Conservation (phyloP, 148 eudicot genomes). For the Rhododendron mucronatum region DNA sequence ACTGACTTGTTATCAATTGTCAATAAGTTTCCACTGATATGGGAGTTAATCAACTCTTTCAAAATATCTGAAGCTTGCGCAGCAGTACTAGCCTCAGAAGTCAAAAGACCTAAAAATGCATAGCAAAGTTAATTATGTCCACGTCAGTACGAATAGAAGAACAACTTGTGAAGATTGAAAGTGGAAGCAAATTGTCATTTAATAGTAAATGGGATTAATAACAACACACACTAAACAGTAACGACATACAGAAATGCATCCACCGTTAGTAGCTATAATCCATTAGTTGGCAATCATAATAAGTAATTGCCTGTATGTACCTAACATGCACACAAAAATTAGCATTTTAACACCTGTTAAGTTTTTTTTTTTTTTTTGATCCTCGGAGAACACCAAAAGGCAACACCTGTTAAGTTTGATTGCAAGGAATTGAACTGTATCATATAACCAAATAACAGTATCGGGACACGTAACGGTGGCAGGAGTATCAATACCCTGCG, state of each 20-base stretch:
- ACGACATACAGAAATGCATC: neutral
- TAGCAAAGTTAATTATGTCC: neutral
- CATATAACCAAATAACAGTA: neutral
- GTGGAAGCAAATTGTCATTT: neutral
- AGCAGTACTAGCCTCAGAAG: conserved; percentile 46
- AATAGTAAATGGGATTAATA: neutral
- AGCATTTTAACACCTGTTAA: neutral
- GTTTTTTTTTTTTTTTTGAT: too few relatives aligned
- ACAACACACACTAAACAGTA: neutral
- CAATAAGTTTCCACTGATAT: conserved; percentile 20
- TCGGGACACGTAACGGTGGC: neutral
- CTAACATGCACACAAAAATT: neutral
- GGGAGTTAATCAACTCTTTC: conserved; percentile 47
- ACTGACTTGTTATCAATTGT: conserved; percentile 19
- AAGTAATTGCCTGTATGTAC: neutral
- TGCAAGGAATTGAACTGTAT: neutral
- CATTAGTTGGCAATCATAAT: neutral
- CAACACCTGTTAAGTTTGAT: neutral
- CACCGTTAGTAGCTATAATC: neutral
- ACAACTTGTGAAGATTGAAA: neutral
- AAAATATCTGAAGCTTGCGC: conserved; percentile 48
- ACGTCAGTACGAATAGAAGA: neutral
- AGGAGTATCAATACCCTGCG: neutral
- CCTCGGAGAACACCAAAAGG: too few relatives aligned
- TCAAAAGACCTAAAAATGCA: conserved; percentile 53